Evolutionary conservation across 177 flowering plant species (phyloP).

Genomic region (Vitis hybrid): DNA sequence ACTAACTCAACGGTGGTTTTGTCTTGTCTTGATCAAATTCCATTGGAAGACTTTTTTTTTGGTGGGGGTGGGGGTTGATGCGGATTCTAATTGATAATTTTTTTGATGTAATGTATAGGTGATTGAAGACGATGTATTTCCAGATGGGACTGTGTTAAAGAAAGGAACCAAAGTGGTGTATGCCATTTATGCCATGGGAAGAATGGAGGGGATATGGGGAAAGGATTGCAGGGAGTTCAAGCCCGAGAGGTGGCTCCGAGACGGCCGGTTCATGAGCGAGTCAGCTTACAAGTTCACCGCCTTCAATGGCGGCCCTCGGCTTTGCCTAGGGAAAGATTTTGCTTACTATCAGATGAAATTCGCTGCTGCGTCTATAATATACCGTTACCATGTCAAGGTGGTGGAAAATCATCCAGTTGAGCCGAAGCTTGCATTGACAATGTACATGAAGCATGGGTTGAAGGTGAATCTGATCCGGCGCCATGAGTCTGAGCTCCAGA

Average conservation of each 20-base stretch:
- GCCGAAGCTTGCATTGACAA: constrained; percentile 82
- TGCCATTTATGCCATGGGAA: constrained; percentile 84
- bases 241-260: constrained; percentile 93
- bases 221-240: constrained; percentile 77
- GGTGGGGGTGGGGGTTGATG: too few relatives aligned
- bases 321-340: constrained; percentile 92
- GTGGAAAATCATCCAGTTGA: constrained; percentile 60
- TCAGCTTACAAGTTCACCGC: constrained; percentile 93
- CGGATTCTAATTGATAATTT: too few relatives aligned
- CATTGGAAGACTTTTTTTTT: too few relatives aligned
- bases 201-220: constrained; percentile 96
- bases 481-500: constrained; percentile 29
- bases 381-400: constrained; percentile 65
- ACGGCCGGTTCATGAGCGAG: constrained; percentile 78
- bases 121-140: constrained; percentile 75
- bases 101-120: constrained; percentile 46
- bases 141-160: constrained; percentile 77
- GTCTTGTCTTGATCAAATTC: too few relatives aligned
- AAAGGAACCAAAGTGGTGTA: constrained; percentile 87
- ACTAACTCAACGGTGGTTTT: too few relatives aligned
- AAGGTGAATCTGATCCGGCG: constrained; percentile 61
- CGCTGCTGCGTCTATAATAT: constrained; percentile 72
- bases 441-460: constrained; percentile 95
- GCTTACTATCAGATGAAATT: constrained; percentile 94
- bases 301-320: constrained; percentile 93